A percentile compares a stretch with the other conserved stretches of the same genome.
Evolutionary conservation across 1,284 basidiomycete species (phyloP).

Genomic region (Sanghuangporus sanghuang): DNA sequence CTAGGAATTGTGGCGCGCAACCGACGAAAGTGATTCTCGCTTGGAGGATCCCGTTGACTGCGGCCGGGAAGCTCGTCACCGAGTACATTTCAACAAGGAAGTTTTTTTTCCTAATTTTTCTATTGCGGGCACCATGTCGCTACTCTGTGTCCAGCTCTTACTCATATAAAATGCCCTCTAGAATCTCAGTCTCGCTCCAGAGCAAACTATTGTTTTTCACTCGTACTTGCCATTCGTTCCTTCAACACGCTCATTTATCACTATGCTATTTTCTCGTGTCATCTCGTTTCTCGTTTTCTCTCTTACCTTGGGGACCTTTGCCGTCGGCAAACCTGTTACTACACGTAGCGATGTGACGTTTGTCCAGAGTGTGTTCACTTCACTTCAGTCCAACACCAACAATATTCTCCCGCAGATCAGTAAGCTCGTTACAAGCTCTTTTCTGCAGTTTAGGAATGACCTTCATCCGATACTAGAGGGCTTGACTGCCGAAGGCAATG

Average conservation of each 20-base stretch:
- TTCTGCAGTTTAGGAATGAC: background rate
- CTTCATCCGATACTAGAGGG: background rate
- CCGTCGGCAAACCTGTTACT: slow-evolving; percentile 4
- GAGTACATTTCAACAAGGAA: background rate
- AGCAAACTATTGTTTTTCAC: background rate
- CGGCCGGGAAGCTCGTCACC: background rate
- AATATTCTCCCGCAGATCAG: slow-evolving; percentile 9
- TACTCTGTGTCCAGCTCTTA: background rate
- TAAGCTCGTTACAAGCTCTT: background rate
- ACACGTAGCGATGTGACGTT: slow-evolving; percentile 4
- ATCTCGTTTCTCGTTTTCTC: background rate
- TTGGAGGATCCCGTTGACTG: background rate
- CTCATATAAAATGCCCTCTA: background rate
- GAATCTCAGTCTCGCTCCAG: background rate
- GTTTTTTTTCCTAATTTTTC: background rate
- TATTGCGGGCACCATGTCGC: background rate
- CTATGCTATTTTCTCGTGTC: slow-evolving; percentile 6
- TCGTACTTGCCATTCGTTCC: background rate
- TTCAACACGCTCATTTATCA: background rate
- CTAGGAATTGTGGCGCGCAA: background rate
- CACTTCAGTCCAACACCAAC: slow-evolving; percentile 7
- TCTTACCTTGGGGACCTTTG: slow-evolving; percentile 4
- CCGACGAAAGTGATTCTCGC: background rate
- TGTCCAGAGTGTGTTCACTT: slow-evolving; percentile 8
- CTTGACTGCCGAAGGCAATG: background rate